These are phyloP conservation scores for Stagonosporopsis tanaceti DNA, from an alignment of 2,329 filamentous ascomycete species.

Conservation along the genomic window DNA sequence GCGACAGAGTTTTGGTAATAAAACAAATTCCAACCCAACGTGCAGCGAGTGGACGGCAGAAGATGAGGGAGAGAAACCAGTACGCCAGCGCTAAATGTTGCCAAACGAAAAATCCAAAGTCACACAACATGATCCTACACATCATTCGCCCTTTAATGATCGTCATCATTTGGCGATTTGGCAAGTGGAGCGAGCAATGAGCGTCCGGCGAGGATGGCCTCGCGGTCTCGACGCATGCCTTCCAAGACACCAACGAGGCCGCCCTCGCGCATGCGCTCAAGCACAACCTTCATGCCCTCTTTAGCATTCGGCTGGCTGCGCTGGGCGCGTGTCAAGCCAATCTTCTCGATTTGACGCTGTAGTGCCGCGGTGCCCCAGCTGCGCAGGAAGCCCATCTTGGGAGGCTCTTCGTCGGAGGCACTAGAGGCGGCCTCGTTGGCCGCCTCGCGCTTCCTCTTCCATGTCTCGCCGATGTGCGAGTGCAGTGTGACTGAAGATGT, in stretches of 20 bases:
- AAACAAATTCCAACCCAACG: conserved; percentile 26
- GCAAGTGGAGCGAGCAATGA: conserved; percentile 25
- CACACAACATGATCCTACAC: conserved; percentile 11
- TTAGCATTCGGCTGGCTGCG: conserved; percentile 81
- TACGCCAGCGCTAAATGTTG: conserved; percentile 44
- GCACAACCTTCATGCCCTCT: conserved; percentile 82
- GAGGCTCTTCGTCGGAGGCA: conserved; percentile 53
- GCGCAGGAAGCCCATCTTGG: conserved; percentile 64
- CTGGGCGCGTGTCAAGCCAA: conserved; percentile 78
- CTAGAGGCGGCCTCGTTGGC: conserved; percentile 49
- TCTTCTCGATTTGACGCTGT: conserved; percentile 79
- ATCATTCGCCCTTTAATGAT: conserved; percentile 19
- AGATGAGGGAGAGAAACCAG: conserved; percentile 25
- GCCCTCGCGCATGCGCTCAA: conserved; percentile 73
- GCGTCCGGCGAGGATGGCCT: conserved; percentile 46
- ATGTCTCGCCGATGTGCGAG: conserved; percentile 74
- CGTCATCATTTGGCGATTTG: conserved; percentile 18
- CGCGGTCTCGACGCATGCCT: conserved; percentile 71
- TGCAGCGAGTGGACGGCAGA: conserved; percentile 18
- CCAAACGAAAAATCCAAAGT: conserved; percentile 21
- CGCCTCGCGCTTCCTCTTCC: conserved; percentile 58
- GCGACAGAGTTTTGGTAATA: conserved; percentile 21
- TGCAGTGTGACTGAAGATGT: conserved; percentile 77
- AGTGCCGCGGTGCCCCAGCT: conserved; percentile 75
- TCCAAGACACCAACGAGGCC: conserved; percentile 75